Conservation (phyloP, 2,329 filamentous ascomycete species). For the Xylaria sp. region DNA sequence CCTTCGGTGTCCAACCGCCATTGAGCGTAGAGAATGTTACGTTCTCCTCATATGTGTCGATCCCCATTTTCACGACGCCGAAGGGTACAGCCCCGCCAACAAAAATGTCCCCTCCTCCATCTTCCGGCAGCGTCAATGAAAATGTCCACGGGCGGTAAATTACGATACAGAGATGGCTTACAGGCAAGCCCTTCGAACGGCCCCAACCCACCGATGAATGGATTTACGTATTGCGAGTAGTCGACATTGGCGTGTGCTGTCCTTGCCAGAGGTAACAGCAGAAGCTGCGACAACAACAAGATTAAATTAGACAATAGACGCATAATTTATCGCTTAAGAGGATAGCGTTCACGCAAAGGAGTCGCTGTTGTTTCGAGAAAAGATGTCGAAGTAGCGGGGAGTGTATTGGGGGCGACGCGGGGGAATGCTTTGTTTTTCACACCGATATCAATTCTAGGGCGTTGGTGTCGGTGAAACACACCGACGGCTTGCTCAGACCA, state of each 20-base stretch:
- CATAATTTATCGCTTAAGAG: too few species aligned
- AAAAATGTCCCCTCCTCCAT: conserved; percentile 51
- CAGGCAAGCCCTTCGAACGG: conserved; percentile 21
- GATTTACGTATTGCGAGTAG: conserved; percentile 51
- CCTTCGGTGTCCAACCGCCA: conserved; percentile 47
- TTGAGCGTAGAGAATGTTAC: conserved; percentile 35
- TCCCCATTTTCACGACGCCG: conserved; percentile 52
- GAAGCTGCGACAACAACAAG: neutral
- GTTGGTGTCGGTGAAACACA: too few species aligned
- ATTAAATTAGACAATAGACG: too few species aligned
- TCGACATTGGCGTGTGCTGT: conserved; percentile 10
- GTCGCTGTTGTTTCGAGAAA: too few species aligned
- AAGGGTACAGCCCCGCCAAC: conserved; percentile 51
- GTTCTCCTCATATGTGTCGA: conserved; percentile 42
- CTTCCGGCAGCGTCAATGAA: conserved; percentile 32
- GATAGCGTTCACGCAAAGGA: too few species aligned
- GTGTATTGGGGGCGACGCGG: too few species aligned
- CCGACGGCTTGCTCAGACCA: too few species aligned
- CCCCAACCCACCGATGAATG: conserved; percentile 49
- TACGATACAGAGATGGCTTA: neutral
- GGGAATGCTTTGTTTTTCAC: too few species aligned
- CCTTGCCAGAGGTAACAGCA: neutral
- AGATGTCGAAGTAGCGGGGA: too few species aligned
- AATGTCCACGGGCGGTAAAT: neutral
- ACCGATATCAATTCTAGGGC: too few species aligned